A percentile compares a stretch with the other conserved stretches of the same genome.
phyloP scores from a whole-genome alignment of 2,329 filamentous ascomycete species.

The Exophiala bonariae region DNA sequence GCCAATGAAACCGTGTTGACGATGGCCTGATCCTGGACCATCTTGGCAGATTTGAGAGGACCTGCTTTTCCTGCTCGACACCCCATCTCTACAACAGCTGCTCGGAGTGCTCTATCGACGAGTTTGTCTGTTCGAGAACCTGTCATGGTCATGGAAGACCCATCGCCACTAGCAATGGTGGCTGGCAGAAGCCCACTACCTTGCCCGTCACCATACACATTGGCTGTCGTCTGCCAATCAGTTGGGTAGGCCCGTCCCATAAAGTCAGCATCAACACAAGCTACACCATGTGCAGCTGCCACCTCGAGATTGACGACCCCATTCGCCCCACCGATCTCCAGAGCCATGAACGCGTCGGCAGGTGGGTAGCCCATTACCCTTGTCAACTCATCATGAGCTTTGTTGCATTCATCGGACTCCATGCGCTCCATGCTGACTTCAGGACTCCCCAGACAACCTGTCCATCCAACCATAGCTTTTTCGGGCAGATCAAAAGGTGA shows the following conservation, averaged over 20 bases:
- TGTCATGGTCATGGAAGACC: constrained; percentile 51
- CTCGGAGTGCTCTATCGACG: constrained; percentile 47
- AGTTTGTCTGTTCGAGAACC: constrained; percentile 34
- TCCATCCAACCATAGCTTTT: constrained; percentile 43
- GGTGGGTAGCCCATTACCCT: constrained; percentile 46
- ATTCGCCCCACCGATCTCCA: constrained; percentile 69
- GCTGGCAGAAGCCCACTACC: constrained; percentile 25
- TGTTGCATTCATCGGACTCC: constrained; percentile 52
- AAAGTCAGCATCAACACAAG: constrained; percentile 47
- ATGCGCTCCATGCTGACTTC: constrained; percentile 63
- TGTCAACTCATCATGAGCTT: constrained; percentile 51
- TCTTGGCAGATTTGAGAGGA: constrained; percentile 40
- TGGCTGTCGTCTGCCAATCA: constrained; percentile 19
- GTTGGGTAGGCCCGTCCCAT: constrained; percentile 36
- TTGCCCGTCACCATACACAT: constrained; percentile 16
- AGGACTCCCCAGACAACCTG: constrained; percentile 54
- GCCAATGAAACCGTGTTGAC: constrained; percentile 45
- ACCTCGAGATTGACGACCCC: constrained; percentile 60
- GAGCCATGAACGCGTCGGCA: constrained; percentile 59
- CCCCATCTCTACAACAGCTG: constrained; percentile 57
- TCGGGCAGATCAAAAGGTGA: constrained; percentile 52
- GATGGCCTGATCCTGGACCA: constrained; percentile 38
- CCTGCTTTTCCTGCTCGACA: constrained; percentile 44
- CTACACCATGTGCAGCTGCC: constrained; percentile 42
- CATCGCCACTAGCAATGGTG: constrained; percentile 46